Evolutionary conservation across 805 yeast species (phyloP), one percentile per base, ranked within the genome.

Genomic region (Candida tibetensis): DNA sequence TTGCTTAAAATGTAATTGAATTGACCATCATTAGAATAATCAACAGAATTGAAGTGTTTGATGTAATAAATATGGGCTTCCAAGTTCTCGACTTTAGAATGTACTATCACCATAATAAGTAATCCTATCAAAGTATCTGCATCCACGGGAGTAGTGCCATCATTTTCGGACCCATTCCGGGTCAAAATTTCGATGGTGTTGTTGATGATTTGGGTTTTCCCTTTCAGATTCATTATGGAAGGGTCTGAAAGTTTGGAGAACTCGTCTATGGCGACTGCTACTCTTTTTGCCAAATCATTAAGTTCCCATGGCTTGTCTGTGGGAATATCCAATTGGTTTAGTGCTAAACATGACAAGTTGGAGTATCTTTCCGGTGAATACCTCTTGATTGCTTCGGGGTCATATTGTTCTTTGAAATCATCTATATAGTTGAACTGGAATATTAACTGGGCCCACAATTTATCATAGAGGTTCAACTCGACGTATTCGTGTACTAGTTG

Each of bases 81-180:
- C 17, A 88, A 53, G 48, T 81, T 62, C 3, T 66, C 66, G 2
- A 85, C 74, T 27, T 71, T 71, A 1, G 93, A 71, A 37, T 83
- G 77, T 7, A 80, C 70, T 1, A 89, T 72, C 3, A 87, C 88
- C 57, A 88, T 66, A 5, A 88, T 73, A 44, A 90, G 62, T 32
- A 90, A 62, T 1, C 89, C 82, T 3, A 90, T 72, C 16, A 90
- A 62, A 0, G 85, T 78, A 54, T 90, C 98, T 0, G 97, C 98
- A 60, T 83, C 90, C 5, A 86, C 67, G 0, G 71, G 27, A 4
- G 19, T 12, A 6, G 17, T 3, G 21, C 27, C 14, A 3, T 21
- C 35, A 12, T 8, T 17, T 3, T 14, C 30, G 3, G 30, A 17
- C n/a, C n/a, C n/a, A n/a, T n/a, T n/a, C 12, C 17, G 4, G 32